Percentiles rank a stretch among this genome's conserved stretches.
Evolutionary conservation across 129 eudicot genomes (phyloP).

Genomic region (Apium graveolens): DNA sequence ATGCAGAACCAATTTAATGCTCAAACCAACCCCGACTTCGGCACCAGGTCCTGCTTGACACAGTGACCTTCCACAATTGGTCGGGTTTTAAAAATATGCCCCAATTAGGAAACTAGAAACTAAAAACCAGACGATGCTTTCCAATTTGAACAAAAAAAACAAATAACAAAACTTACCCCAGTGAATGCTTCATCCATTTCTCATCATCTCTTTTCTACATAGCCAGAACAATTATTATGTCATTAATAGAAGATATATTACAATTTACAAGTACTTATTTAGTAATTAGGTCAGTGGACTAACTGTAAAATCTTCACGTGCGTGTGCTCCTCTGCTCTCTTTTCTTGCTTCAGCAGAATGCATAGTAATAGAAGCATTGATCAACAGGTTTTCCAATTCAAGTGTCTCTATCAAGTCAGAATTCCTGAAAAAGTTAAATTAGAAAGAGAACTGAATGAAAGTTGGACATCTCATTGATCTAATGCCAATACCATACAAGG

Average conservation of each 20-base stretch:
- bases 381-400: constrained; percentile 86
- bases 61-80: neutral
- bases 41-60: neutral
- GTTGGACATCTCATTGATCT: constrained; percentile 1
- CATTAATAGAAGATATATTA: neutral
- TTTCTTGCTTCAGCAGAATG: constrained; percentile 99
- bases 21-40: neutral
- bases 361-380: constrained; percentile 87
- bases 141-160: neutral
- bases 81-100: neutral
- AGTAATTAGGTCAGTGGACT: constrained; percentile 7
- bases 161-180: constrained; percentile 50
- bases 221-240: constrained; percentile 8
- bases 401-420: constrained; percentile 92
- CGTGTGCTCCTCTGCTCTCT: constrained; percentile 99
- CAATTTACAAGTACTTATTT: neutral
- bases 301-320: constrained; percentile 98
- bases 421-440: constrained; percentile 47
- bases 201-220: constrained; percentile 94
- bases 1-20: neutral
- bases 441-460: neutral
- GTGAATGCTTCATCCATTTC: constrained; percentile 91
- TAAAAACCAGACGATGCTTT: neutral
- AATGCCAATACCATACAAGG: neutral
- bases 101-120: neutral